Conservation (phyloP, 1,139 yeast genomes). For the Lodderomyces oxycetoniae region DNA sequence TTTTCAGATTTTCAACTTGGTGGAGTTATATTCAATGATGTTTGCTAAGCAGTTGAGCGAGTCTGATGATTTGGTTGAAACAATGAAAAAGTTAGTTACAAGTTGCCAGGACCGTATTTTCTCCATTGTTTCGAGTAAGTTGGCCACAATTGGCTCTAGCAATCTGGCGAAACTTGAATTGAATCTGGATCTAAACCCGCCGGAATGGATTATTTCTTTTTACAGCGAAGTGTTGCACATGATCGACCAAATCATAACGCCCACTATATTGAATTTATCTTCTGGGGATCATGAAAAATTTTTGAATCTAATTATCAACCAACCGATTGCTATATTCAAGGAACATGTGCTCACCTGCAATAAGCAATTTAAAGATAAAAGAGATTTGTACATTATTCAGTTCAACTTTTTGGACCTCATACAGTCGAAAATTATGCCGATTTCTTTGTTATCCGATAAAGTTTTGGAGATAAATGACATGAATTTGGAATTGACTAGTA, state of each 20-base stretch:
- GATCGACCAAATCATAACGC: constrained; percentile 40
- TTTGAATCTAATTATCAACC: constrained; percentile 36
- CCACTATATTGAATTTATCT: constrained; percentile 36
- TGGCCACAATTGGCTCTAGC: constrained; percentile 38
- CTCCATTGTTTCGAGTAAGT: constrained; percentile 34
- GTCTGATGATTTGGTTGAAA: constrained; percentile 18
- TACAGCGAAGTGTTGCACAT: constrained; percentile 47
- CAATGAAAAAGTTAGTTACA: constrained; percentile 24
- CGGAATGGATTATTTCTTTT: constrained; percentile 68
- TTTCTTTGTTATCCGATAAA: constrained; percentile 35
- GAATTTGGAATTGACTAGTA: constrained; percentile 29
- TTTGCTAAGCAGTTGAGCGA: constrained; percentile 45
- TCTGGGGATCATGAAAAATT: constrained; percentile 30
- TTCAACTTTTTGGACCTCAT: constrained; percentile 60
- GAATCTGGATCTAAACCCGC: constrained; percentile 54
- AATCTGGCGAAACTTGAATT: constrained; percentile 40
- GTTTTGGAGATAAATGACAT: constrained; percentile 34
- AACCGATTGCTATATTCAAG: constrained; percentile 45
- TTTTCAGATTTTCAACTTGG: constrained; percentile 55
- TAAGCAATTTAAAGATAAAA: constrained; percentile 20
- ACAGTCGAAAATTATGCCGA: constrained; percentile 50
- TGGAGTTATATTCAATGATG: constrained; percentile 68
- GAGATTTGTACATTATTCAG: constrained; percentile 41
- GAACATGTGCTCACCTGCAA: constrained; percentile 28
- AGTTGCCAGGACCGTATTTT: constrained; percentile 40